Percentiles rank a stretch among this genome's conserved stretches.
Conservation (phyloP, 805 yeast genomes). For the Kuraishia capsulata region DNA sequence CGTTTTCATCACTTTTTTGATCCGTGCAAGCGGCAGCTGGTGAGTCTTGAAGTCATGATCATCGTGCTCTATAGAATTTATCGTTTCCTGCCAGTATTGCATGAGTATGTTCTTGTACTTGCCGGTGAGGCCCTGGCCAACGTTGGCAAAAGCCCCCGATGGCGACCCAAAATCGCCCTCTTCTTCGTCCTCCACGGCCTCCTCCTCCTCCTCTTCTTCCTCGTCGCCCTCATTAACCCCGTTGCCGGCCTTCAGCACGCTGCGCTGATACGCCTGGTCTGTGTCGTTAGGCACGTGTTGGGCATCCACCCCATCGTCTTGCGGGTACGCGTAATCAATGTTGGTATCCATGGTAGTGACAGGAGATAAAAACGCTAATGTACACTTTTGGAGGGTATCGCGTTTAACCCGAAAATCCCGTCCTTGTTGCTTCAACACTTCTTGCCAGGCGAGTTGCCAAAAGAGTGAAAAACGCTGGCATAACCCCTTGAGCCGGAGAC, state of each 20-base stretch:
- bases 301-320: not conserved
- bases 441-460: no score
- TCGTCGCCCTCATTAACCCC: constrained; percentile 7
- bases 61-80: constrained; percentile 79
- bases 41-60: constrained; percentile 91
- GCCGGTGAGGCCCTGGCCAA: constrained; percentile 86
- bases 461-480: not conserved
- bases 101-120: constrained; percentile 81
- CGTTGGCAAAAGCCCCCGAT: constrained; percentile 47
- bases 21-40: constrained; percentile 90
- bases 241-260: no score
- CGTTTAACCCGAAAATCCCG: no score
- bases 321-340: not conserved
- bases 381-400: no score
- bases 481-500: not conserved
- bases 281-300: constrained; percentile 13
- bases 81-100: constrained; percentile 96
- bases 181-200: constrained; percentile 25
- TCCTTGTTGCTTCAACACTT: no score
- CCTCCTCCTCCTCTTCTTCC: constrained; percentile 23
- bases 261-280: constrained; percentile 4
- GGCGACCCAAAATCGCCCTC: constrained; percentile 25
- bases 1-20: constrained; percentile 95
- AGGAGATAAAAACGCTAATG: no score
- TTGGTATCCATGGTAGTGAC: not conserved